Conservation (phyloP, 2,329 filamentous ascomycete genomes). For the Arthrobotrys sinensis region DNA sequence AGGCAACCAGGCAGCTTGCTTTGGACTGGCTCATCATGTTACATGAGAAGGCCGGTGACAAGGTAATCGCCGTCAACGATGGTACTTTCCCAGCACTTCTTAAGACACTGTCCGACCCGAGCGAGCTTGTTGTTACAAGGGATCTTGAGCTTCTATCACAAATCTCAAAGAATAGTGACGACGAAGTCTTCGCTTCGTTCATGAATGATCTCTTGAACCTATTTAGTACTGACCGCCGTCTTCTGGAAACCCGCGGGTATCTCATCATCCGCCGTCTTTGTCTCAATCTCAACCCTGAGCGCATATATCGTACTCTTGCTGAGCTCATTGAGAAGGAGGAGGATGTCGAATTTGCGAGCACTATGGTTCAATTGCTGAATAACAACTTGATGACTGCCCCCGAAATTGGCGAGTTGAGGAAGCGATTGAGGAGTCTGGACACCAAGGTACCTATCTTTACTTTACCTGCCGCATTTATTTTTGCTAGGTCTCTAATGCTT, state of each 20-base stretch:
- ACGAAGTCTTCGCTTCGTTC: slow-evolving; percentile 97
- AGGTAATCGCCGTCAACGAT: slow-evolving; percentile 91
- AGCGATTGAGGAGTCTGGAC: slow-evolving; percentile 90
- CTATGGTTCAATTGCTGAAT: slow-evolving; percentile 99
- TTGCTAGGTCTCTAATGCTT: slow-evolving; percentile 54
- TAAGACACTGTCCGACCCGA: slow-evolving; percentile 95
- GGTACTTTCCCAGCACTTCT: slow-evolving; percentile 95
- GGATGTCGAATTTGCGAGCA: slow-evolving; percentile 97
- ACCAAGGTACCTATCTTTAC: slow-evolving; percentile 75
- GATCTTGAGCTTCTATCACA: slow-evolving; percentile 94
- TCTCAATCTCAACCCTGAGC: slow-evolving; percentile 90
- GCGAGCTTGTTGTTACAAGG: slow-evolving; percentile 94
- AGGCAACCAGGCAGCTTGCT: slow-evolving; percentile 92
- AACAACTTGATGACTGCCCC: slow-evolving; percentile 99
- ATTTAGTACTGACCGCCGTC: slow-evolving; percentile 91
- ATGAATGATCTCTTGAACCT: slow-evolving; percentile 97
- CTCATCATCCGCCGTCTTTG: slow-evolving; percentile 96
- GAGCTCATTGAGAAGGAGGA: slow-evolving; percentile 98
- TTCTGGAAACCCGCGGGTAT: slow-evolving; percentile 93
- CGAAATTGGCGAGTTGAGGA: slow-evolving; percentile 90
- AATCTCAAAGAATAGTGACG: slow-evolving; percentile 95
- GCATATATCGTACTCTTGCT: slow-evolving; percentile 94
- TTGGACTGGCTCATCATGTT: slow-evolving; percentile 98
- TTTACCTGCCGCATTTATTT: slow-evolving; percentile 30
- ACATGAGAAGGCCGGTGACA: slow-evolving; percentile 92